These are phyloP conservation scores for Rhizopus sp. DNA, from an alignment of 371 early-diverging fungal genomes.

Conservation along the genomic window DNA sequence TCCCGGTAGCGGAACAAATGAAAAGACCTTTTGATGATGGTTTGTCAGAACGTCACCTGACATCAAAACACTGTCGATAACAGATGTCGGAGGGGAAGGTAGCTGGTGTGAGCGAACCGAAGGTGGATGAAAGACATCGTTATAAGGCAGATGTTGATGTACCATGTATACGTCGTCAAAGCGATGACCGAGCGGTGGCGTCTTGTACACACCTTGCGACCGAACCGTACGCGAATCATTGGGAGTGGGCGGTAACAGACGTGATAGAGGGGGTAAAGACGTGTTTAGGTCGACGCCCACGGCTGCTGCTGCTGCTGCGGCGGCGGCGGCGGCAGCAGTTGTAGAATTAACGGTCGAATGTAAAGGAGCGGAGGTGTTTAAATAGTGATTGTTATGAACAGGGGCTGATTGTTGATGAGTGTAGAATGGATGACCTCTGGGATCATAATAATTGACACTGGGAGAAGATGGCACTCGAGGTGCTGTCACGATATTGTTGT, in stretches of 20 bases:
- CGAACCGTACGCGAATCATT: not conserved
- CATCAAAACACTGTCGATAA: constrained; percentile 21
- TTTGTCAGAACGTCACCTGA: not conserved
- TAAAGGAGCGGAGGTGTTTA: constrained; percentile 6
- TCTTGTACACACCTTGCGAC: not conserved
- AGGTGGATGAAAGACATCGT: not conserved
- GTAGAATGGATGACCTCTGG: constrained; percentile 6
- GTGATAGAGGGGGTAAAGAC: constrained; percentile 50
- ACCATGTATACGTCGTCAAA: not conserved
- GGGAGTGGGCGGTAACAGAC: constrained; percentile 29
- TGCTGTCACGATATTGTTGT: constrained; percentile 15
- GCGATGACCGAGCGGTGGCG: not conserved
- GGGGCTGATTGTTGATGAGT: constrained; percentile 8
- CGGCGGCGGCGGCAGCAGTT: constrained; percentile 14
- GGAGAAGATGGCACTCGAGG: constrained; percentile 25
- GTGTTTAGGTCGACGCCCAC: constrained; percentile 24
- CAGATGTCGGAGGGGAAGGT: constrained; percentile 35
- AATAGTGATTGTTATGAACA: constrained; percentile 9
- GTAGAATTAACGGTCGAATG: constrained; percentile 5
- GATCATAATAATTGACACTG: constrained; percentile 23
- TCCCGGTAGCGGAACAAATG: constrained; percentile 66
- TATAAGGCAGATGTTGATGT: not conserved
- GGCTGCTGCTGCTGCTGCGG: constrained; percentile 32
- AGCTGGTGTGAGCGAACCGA: constrained; percentile 15
- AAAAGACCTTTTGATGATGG: constrained; percentile 52